These are phyloP conservation scores for Candolleomyces eurysporus DNA, from an alignment of 768 basidiomycete genomes.

Conservation along the genomic window DNA sequence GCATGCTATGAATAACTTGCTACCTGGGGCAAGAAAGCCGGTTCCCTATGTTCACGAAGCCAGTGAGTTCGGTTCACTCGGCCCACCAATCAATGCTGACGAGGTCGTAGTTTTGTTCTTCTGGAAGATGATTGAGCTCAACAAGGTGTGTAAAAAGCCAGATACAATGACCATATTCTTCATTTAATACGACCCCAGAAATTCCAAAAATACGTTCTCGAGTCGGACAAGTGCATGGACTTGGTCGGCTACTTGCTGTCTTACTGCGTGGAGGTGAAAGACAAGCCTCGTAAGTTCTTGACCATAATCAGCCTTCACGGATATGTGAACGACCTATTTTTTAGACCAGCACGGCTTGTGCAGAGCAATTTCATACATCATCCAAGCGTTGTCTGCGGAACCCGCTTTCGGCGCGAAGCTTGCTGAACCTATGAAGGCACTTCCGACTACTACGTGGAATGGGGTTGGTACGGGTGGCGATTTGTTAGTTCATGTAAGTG, in stretches of 20 bases:
- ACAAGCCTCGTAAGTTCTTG: constrained; percentile 74
- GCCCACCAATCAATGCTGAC: constrained; percentile 7
- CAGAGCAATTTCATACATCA: constrained; percentile 84
- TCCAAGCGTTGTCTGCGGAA: constrained; percentile 90
- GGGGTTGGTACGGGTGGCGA: constrained; percentile 74
- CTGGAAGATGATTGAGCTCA: constrained; percentile 91
- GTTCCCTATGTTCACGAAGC: constrained; percentile 82
- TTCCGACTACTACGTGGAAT: constrained; percentile 77
- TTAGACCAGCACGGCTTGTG: constrained; percentile 89
- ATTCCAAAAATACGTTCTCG: constrained; percentile 80
- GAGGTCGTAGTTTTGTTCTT: constrained; percentile 63
- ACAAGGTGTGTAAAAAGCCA: constrained; percentile 58
- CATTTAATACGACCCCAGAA: constrained; percentile 51
- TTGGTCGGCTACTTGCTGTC: constrained; percentile 76
- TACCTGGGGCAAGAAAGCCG: constrained; percentile 85
- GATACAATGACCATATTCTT: neutral
- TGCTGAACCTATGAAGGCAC: constrained; percentile 57
- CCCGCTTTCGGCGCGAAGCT: constrained; percentile 71
- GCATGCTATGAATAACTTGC: constrained; percentile 64
- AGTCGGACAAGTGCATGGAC: constrained; percentile 78
- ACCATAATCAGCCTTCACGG: neutral
- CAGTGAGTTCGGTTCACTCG: constrained; percentile 45
- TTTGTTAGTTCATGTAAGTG: constrained; percentile 80
- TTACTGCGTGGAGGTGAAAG: constrained; percentile 85
- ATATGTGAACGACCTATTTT: neutral